Evolutionary conservation across 2,329 filamentous ascomycete species (phyloP), one percentile per base, ranked within the genome.

Genomic region (Emydomyces testavorans): DNA sequence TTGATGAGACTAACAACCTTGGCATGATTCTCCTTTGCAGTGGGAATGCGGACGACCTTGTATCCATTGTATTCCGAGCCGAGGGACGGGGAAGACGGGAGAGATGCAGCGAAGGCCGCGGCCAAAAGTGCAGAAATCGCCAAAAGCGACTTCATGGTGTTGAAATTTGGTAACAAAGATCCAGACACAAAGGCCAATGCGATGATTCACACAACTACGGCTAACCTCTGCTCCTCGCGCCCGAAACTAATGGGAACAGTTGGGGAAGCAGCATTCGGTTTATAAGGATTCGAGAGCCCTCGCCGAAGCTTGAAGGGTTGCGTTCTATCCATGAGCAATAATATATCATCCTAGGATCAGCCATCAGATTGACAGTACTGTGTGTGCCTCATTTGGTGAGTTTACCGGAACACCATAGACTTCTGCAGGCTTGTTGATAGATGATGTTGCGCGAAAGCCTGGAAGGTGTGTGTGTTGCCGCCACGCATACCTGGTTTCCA

Each of bases 31-130:
- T 51, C 26, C 26, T 42, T 35, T 18, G 48, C 48, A 10, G 54
- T 56, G 8, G 49, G 50, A 24, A 58, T 40, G 21, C 56, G 56
- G 45, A 54, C 34, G 31, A 58, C 55, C 43, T 56, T 52, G 50
- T 53, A 57, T 28, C 55, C 53, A 47, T 53, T 51, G 34, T 58
- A 58, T 32, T 53, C 45, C 7, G 35, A 13, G 8, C 36, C 31
- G 18, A 32, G 15, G 5, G 43, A 31, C 5, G 49, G 43, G 31
- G 44, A 15, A 10, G 43, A 31, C 5, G 49, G 43, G 31, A 48
- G 15, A 10, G 43, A 20, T 6, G 44, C 43, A 23, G 43, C 49
- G 21, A 47, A 29, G 34, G 43, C 44, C 28, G 49, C 28, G 10
- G 43, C 44, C 43, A 49, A 11, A 18, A 49, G 24, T 4, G 41